Conservation (phyloP, 805 yeast genomes). For the Candida ascalaphidarum region DNA sequence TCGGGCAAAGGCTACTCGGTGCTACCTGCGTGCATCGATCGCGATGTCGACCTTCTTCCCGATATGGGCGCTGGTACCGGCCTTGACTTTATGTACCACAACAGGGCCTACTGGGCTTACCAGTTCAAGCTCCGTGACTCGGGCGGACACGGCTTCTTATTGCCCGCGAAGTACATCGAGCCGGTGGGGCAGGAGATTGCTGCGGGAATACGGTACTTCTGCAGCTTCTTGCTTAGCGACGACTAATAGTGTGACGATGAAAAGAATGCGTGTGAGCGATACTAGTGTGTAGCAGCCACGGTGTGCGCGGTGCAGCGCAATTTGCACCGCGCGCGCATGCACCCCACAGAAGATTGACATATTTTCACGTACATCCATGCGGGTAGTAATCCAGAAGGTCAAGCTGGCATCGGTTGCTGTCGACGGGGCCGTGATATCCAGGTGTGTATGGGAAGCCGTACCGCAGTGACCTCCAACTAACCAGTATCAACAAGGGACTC, state of each 20-base stretch:
- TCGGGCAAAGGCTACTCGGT: slow-evolving; percentile 64
- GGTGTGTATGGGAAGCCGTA: slow-evolving; percentile 34
- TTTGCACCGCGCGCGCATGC: not conserved
- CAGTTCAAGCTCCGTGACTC: slow-evolving; percentile 76
- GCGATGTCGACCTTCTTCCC: slow-evolving; percentile 65
- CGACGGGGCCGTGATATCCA: slow-evolving; percentile 58
- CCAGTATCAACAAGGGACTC: slow-evolving; percentile 57
- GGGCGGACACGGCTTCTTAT: slow-evolving; percentile 74
- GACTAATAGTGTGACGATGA: no score
- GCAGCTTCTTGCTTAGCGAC: slow-evolving; percentile 24
- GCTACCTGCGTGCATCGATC: slow-evolving; percentile 70
- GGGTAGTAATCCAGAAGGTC: slow-evolving; percentile 85
- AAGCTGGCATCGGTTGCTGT: slow-evolving; percentile 86
- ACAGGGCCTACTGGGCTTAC: slow-evolving; percentile 76
- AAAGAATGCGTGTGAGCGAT: no score
- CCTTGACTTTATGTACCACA: slow-evolving; percentile 77
- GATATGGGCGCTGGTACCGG: slow-evolving; percentile 75
- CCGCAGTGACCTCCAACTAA: no score
- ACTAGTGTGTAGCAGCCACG: no score
- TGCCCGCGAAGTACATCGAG: slow-evolving; percentile 58
- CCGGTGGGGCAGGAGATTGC: slow-evolving; percentile 76
- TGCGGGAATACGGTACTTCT: slow-evolving; percentile 60
- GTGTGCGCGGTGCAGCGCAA: no score
- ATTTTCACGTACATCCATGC: slow-evolving; percentile 61
- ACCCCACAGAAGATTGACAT: no score